A percentile compares a stretch with the other conserved stretches of the same genome.
These are phyloP conservation scores for Gigaspora rosea DNA, from an alignment of 192 early-diverging fungal genomes.

Conservation along the genomic window DNA sequence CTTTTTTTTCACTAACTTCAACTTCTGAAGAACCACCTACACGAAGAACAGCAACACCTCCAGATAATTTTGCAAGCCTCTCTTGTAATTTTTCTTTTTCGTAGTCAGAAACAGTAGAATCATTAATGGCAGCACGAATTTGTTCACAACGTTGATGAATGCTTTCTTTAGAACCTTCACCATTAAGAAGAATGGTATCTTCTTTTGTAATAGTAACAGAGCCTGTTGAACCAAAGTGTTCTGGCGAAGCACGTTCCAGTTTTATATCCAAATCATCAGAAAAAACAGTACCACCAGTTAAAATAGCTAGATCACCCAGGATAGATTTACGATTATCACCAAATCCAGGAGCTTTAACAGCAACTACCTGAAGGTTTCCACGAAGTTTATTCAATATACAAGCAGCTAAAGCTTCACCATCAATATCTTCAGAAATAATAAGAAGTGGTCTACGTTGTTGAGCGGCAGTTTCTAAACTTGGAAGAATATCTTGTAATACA, in stretches of 20 bases:
- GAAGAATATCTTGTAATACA: constrained; percentile 91
- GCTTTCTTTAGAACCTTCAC: constrained; percentile 86
- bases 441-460: constrained; percentile 94
- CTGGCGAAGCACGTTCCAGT: constrained; percentile 91
- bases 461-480: constrained; percentile 93
- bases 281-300: constrained; percentile 97
- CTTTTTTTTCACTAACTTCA: constrained; percentile 99
- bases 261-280: constrained; percentile 95
- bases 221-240: constrained; percentile 88
- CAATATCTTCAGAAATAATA: constrained; percentile 98
- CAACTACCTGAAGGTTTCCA: constrained; percentile 94
- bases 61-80: constrained; percentile 96
- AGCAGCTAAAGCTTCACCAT: constrained; percentile 98
- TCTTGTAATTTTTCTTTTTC: constrained; percentile 99
- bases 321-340: constrained; percentile 99
- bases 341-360: constrained; percentile 99
- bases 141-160: constrained; percentile 96
- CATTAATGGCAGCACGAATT: constrained; percentile 88
- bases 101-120: constrained; percentile 86
- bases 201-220: constrained; percentile 96
- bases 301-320: constrained; percentile 93
- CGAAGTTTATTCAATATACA: constrained; percentile 99
- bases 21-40: constrained; percentile 98
- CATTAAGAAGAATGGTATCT: constrained; percentile 98
- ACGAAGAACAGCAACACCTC: constrained; percentile 99